These are phyloP conservation scores for Gynostemma pentaphyllum DNA, from an alignment of 306 rosid genomes.

Conservation along the genomic window DNA sequence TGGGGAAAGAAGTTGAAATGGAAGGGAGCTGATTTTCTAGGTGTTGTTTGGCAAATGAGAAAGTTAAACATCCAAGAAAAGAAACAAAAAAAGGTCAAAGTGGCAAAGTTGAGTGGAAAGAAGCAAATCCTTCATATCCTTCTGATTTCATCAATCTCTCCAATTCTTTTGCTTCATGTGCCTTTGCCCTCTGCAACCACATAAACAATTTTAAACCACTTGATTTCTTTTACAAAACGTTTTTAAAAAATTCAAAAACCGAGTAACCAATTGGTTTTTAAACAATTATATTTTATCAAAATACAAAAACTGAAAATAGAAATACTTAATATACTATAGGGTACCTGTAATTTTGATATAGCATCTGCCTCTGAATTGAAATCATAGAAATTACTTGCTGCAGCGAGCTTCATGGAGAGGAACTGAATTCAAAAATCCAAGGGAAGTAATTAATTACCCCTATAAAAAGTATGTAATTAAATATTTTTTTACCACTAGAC, in stretches of 20 bases:
- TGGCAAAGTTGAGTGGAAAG: conserved; percentile 65
- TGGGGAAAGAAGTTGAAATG: conserved; percentile 8
- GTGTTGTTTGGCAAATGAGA: conserved; percentile 32
- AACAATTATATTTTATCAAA: too few species aligned
- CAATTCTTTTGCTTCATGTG: conserved; percentile 59
- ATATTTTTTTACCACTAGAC: too few species aligned
- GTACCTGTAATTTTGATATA: conserved; percentile 65
- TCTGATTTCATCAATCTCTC: conserved; percentile 40
- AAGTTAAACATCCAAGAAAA: conserved; percentile 33
- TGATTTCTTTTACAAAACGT: too few species aligned
- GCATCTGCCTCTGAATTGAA: conserved; percentile 69
- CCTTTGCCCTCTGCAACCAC: conserved; percentile 55
- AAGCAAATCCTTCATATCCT: conserved; percentile 51
- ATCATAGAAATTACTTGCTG: conserved; percentile 70
- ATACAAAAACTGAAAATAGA: too few species aligned
- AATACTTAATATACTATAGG: too few species aligned
- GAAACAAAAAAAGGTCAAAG: conserved; percentile 73
- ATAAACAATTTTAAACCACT: background rate
- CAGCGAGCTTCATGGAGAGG: conserved; percentile 83
- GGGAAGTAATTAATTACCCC: too few species aligned
- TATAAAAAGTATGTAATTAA: too few species aligned
- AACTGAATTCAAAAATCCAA: conserved; percentile 40
- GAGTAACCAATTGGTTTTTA: too few species aligned
- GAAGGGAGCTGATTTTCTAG: conserved; percentile 31
- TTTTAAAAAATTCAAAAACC: too few species aligned